Evolutionary conservation across 805 yeast species (phyloP).

Genomic region (Saturnispora hagleri): DNA sequence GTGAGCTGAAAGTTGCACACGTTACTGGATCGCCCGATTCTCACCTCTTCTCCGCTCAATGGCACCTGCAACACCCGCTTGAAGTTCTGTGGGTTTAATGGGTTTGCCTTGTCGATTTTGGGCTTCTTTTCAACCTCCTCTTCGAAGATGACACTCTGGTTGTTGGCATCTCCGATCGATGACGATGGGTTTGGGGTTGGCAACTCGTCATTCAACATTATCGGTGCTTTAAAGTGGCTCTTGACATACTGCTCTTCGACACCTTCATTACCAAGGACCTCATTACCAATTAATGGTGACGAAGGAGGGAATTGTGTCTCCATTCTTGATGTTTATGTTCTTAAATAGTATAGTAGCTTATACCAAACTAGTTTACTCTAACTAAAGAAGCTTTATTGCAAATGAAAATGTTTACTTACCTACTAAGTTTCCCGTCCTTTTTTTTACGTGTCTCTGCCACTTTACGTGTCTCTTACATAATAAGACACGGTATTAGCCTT

Average conservation of each 20-base stretch:
- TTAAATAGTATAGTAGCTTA: background rate
- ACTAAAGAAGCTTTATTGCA: background rate
- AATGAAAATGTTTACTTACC: background rate
- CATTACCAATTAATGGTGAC: constrained; percentile 22
- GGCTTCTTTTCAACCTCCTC: background rate
- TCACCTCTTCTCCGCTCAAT: constrained; percentile 28
- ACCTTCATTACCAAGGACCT: background rate
- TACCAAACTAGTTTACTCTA: background rate
- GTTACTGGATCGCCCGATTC: constrained; percentile 62
- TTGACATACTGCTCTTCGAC: background rate
- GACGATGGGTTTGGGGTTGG: constrained; percentile 74
- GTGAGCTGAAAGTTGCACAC: constrained; percentile 43
- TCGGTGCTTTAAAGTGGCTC: background rate
- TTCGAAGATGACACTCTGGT: constrained; percentile 2
- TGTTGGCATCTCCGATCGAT: constrained; percentile 30
- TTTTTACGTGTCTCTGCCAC: background rate
- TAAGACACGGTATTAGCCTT: background rate
- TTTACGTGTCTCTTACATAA: background rate
- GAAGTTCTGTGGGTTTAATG: constrained; percentile 8
- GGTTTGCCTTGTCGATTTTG: constrained; percentile 6
- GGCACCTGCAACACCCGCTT: constrained; percentile 28
- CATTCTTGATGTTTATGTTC: background rate
- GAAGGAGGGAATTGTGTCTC: constrained; percentile 27
- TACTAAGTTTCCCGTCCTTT: background rate
- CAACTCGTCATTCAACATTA: constrained; percentile 26